Conservation (phyloP, 257 asterid species). For the Solanum pinnatisectum region DNA sequence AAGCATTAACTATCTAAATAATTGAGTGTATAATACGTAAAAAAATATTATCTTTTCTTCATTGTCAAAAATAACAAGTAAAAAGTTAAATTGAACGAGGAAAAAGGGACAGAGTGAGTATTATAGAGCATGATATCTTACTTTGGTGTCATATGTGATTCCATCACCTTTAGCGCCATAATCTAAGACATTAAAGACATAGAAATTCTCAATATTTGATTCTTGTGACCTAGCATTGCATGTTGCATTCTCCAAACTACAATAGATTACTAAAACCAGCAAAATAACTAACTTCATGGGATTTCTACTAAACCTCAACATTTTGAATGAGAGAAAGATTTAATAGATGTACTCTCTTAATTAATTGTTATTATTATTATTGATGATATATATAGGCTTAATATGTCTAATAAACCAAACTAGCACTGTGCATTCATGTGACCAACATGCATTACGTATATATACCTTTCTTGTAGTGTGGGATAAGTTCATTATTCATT, state of each 20-base stretch:
- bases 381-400: not conserved
- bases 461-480: not conserved
- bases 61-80: too few species aligned
- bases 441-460: not conserved
- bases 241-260: not conserved
- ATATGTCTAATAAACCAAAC: not conserved
- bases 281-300: not conserved
- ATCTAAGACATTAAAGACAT: conserved; percentile 18
- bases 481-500: not conserved
- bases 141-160: conserved; percentile 31
- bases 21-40: too few species aligned
- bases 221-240: not conserved
- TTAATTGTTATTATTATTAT: not conserved
- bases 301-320: not conserved
- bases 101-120: too few species aligned
- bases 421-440: not conserved
- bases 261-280: not conserved
- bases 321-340: not conserved
- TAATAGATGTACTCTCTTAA: not conserved
- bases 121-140: conserved; percentile 1
- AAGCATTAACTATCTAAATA: too few species aligned
- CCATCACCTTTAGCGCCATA: conserved; percentile 49
- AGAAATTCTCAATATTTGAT: not conserved
- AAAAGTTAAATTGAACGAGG: too few species aligned
- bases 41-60: too few species aligned